Percentiles rank a stretch among this genome's conserved stretches.
Conservation (phyloP, 768 basidiomycete species). For the Suillus tomentosus region DNA sequence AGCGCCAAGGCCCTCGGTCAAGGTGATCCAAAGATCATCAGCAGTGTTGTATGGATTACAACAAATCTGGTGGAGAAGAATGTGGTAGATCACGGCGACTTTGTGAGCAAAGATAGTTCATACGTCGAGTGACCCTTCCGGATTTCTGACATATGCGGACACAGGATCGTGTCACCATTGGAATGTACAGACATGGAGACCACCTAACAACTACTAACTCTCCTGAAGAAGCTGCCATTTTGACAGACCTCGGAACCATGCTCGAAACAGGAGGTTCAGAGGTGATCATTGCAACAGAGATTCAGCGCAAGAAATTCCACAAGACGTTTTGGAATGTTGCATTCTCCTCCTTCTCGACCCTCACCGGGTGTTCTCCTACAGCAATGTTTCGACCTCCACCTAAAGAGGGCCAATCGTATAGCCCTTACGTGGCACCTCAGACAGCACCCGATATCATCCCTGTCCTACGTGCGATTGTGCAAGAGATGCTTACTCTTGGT, state of each 20-base stretch:
- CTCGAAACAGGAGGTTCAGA: conserved; percentile 51
- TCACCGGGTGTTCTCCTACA: conserved; percentile 50
- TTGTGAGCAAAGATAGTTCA: conserved; percentile 2
- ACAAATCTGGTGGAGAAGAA: conserved; percentile 50
- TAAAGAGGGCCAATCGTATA: conserved; percentile 34
- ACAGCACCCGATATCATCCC: conserved; percentile 52
- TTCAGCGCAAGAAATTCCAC: conserved; percentile 60
- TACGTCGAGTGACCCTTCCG: neutral
- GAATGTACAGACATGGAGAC: conserved; percentile 54
- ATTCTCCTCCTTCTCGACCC: conserved; percentile 53
- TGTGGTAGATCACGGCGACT: conserved; percentile 36
- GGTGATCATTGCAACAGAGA: conserved; percentile 51
- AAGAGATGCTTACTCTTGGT: conserved; percentile 50
- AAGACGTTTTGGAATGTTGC: conserved; percentile 70
- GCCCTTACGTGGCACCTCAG: conserved; percentile 40
- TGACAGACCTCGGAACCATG: conserved; percentile 48
- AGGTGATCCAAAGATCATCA: conserved; percentile 52
- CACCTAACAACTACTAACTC: conserved; percentile 42
- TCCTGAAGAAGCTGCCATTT: conserved; percentile 41
- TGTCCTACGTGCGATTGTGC: conserved; percentile 44
- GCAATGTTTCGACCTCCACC: conserved; percentile 54
- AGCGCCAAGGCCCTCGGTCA: conserved; percentile 45
- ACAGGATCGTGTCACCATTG: conserved; percentile 54
- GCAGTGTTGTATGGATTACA: conserved; percentile 55
- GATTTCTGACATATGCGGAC: neutral